Conservation (phyloP, 345 rosid genomes). For the Carallia pectinifolia region DNA sequence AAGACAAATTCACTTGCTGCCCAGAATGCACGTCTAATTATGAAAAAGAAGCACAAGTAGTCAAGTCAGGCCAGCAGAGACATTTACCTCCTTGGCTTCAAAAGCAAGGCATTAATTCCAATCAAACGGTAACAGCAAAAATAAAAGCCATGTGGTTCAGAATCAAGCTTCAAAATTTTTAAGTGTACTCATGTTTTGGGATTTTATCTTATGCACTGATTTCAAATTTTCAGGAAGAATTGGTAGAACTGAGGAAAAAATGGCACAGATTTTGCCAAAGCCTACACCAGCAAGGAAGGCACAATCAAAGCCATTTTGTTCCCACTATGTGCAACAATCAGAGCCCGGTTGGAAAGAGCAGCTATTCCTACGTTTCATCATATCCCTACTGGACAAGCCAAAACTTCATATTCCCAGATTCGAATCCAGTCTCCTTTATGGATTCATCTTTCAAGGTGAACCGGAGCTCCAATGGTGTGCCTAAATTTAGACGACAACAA, state of each 20-base stretch:
- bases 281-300: constrained; percentile 44
- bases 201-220: not conserved
- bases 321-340: constrained; percentile 23
- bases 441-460: constrained; percentile 42
- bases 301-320: constrained; percentile 11
- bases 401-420: constrained; percentile 42
- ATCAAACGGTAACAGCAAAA: constrained; percentile 48
- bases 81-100: constrained; percentile 71
- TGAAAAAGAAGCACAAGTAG: constrained; percentile 64
- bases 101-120: constrained; percentile 36
- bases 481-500: constrained; percentile 66
- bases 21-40: constrained; percentile 69
- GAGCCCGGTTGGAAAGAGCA: constrained; percentile 29
- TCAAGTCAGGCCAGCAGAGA: constrained; percentile 51
- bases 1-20: constrained; percentile 55
- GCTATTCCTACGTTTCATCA: constrained; percentile 33
- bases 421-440: constrained; percentile 42
- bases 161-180: not conserved
- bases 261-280: constrained; percentile 73
- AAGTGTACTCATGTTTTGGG: not conserved
- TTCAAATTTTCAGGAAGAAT: constrained; percentile 46
- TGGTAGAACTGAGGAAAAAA: constrained; percentile 54
- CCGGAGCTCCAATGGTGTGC: constrained; percentile 37
- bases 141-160: not conserved
- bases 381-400: constrained; percentile 52